Evolutionary conservation across 257 asterid genomes (phyloP).

Genomic region (Penstemon newberryi): DNA sequence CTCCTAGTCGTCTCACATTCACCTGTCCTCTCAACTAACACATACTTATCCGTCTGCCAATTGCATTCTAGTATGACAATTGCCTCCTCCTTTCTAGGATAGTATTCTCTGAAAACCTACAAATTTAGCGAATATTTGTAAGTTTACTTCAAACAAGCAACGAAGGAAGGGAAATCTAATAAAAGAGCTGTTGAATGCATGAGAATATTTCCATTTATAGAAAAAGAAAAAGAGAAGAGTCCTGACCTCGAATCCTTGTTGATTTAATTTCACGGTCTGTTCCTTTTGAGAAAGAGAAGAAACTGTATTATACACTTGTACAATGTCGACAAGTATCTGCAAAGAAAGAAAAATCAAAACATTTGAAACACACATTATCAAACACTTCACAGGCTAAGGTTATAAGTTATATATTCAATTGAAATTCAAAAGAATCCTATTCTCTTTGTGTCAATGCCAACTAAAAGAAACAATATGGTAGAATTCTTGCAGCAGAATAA

Average conservation of each 20-base stretch:
- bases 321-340: conserved; percentile 85
- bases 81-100: conserved; percentile 61
- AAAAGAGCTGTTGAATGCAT: conserved; percentile 3
- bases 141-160: conserved; percentile 23
- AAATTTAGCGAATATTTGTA: conserved; percentile 18
- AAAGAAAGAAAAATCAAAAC: conserved; percentile 16
- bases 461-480: too few relatives aligned
- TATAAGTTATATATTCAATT: neutral
- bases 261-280: conserved; percentile 67
- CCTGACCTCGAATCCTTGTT: conserved; percentile 79
- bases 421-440: too few relatives aligned
- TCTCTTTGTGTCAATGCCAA: too few relatives aligned
- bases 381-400: conserved; percentile 1
- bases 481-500: too few relatives aligned
- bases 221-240: neutral
- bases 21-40: conserved; percentile 51
- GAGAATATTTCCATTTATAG: neutral
- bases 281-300: conserved; percentile 69
- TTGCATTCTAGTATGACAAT: conserved; percentile 51
- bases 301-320: conserved; percentile 54
- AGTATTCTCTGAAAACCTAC: conserved; percentile 82
- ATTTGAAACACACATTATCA: conserved; percentile 9
- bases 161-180: neutral
- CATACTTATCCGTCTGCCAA: conserved; percentile 73
- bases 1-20: conserved; percentile 37